Percentiles rank a stretch among this genome's conserved stretches.
Conservation (phyloP, 1,284 basidiomycete genomes). For the Pisolithus thermaeus region DNA sequence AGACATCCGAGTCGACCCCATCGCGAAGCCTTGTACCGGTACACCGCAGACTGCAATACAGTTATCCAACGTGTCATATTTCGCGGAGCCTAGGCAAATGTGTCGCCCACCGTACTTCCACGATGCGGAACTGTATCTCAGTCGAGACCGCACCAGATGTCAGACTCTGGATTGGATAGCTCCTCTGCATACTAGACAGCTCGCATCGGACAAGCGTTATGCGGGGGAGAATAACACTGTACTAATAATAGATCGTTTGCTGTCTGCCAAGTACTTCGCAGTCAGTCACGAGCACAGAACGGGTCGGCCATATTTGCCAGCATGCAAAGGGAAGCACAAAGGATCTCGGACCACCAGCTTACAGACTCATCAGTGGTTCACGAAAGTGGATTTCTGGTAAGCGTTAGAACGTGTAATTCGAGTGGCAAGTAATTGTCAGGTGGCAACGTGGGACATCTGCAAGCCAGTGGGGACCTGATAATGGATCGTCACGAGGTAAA, state of each 20-base stretch:
- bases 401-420: constrained; percentile 36
- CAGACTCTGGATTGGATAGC: no score
- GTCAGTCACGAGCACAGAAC: constrained; percentile 54
- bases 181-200: constrained; percentile 20
- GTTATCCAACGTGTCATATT: constrained; percentile 51
- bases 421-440: constrained; percentile 19
- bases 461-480: constrained; percentile 17
- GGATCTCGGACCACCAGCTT: constrained; percentile 52
- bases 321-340: constrained; percentile 59
- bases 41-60: constrained; percentile 69
- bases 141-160: background rate
- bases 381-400: constrained; percentile 50
- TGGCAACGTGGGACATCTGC: constrained; percentile 23
- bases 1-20: constrained; percentile 45
- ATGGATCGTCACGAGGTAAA: constrained; percentile 36
- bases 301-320: constrained; percentile 37
- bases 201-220: constrained; percentile 45
- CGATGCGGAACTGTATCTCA: constrained; percentile 35
- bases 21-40: constrained; percentile 47
- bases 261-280: constrained; percentile 45
- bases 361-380: constrained; percentile 54
- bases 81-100: constrained; percentile 49
- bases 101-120: constrained; percentile 62
- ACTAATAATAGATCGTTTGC: constrained; percentile 51
- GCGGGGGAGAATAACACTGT: constrained; percentile 51